A percentile compares a stretch with the other conserved stretches of the same genome.
These are phyloP conservation scores for Salvia hispanica DNA, from an alignment of 257 asterid species.

Conservation along the genomic window DNA sequence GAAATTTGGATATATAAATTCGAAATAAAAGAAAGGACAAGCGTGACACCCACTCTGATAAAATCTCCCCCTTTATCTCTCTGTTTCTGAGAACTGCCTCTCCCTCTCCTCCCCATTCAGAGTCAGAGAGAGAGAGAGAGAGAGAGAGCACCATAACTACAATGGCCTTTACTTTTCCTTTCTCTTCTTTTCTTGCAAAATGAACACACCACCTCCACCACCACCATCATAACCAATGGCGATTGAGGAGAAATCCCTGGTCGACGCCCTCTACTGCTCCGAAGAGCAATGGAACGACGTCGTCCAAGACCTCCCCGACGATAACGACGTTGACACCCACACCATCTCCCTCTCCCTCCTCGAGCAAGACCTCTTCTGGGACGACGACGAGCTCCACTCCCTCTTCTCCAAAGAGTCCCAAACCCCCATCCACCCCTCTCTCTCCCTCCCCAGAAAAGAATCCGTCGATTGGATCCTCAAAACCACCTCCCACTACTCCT, in stretches of 20 bases:
- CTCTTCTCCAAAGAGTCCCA: constrained; percentile 71
- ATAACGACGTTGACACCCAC: constrained; percentile 9
- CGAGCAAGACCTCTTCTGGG: constrained; percentile 75
- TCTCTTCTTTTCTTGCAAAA: constrained; percentile 42
- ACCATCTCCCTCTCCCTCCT: constrained; percentile 1
- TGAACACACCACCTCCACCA: constrained; percentile 40
- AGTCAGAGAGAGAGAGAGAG: constrained; percentile 42
- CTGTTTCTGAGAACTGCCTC: constrained; percentile 52
- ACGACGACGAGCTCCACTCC: constrained; percentile 67
- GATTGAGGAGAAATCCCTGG: constrained; percentile 38
- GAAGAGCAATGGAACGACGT: constrained; percentile 56
- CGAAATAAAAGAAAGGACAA: too few relatives aligned
- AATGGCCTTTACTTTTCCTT: constrained; percentile 36
- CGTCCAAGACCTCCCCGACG: too few relatives aligned
- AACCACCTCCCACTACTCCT: constrained; percentile 57
- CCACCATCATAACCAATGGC: constrained; percentile 41
- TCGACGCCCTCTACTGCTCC: constrained; percentile 56
- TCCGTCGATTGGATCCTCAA: constrained; percentile 75
- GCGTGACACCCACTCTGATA: too few relatives aligned
- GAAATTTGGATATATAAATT: too few relatives aligned
- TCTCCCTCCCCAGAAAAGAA: constrained; percentile 43
- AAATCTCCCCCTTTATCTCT: constrained; percentile 1
- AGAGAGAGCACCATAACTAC: not conserved
- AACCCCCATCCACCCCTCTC: constrained; percentile 27
- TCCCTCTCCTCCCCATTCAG: constrained; percentile 41